Evolutionary conservation across 192 early-diverging fungal species (phyloP).

Genomic region (Umbelopsis ramanniana): DNA sequence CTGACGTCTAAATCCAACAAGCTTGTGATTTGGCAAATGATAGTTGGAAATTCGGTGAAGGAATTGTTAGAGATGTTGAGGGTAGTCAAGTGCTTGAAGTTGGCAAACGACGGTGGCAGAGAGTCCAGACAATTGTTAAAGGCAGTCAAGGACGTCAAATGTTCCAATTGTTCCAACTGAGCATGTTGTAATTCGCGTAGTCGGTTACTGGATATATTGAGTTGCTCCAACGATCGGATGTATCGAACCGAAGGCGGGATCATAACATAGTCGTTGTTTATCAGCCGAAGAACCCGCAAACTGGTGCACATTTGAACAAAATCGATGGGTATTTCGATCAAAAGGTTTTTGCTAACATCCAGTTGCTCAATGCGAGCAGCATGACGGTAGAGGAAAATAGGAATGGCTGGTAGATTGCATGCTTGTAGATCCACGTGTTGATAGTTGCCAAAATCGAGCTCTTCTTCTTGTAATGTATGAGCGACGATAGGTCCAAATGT

Average conservation of each 20-base stretch:
- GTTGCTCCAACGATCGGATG: constrained; percentile 64
- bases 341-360: constrained; percentile 82
- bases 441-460: constrained; percentile 42
- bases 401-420: constrained; percentile 77
- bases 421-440: constrained; percentile 73
- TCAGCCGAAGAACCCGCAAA: constrained; percentile 69
- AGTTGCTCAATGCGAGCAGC: constrained; percentile 75
- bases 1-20: constrained; percentile 77
- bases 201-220: constrained; percentile 82
- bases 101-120: constrained; percentile 67
- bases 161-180: constrained; percentile 62
- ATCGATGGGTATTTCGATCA: constrained; percentile 82
- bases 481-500: constrained; percentile 57
- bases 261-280: constrained; percentile 68
- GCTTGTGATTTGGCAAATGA: constrained; percentile 62
- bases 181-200: constrained; percentile 67
- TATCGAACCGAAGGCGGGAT: constrained; percentile 72
- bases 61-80: constrained; percentile 86
- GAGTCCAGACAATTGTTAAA: constrained; percentile 76
- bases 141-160: constrained; percentile 65
- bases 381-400: constrained; percentile 74
- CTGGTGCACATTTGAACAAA: constrained; percentile 77
- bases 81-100: constrained; percentile 60
- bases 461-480: constrained; percentile 47
- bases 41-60: constrained; percentile 67